phyloP scores from a whole-genome alignment of 2,329 filamentous ascomycete species.

The Dichotomopilus funicola region DNA sequence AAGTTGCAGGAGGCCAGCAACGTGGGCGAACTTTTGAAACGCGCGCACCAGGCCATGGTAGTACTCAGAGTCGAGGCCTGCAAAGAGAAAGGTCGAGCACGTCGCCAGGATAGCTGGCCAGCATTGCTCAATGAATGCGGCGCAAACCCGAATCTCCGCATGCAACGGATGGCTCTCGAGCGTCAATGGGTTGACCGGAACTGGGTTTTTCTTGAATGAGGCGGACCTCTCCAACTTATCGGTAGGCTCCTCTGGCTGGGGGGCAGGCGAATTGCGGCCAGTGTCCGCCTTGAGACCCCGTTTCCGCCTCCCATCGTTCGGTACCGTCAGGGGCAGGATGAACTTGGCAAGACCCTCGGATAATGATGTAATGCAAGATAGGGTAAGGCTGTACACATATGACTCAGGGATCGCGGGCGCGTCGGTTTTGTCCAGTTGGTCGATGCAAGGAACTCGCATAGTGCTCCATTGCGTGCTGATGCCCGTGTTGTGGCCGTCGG shows the following conservation, averaged over 20 bases:
- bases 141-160: conserved; percentile 67
- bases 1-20: conserved; percentile 80
- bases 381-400: conserved; percentile 82
- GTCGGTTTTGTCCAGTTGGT: conserved; percentile 89
- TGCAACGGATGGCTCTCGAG: conserved; percentile 67
- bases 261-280: conserved; percentile 38
- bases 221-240: conserved; percentile 50
- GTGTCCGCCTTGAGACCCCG: conserved; percentile 39
- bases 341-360: conserved; percentile 92
- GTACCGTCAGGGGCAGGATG: conserved; percentile 82
- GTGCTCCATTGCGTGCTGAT: conserved; percentile 91
- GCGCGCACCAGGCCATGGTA: conserved; percentile 88
- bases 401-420: conserved; percentile 80
- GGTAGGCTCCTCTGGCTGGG: conserved; percentile 32
- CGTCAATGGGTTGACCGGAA: conserved; percentile 77
- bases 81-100: conserved; percentile 91
- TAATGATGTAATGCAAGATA: conserved; percentile 82
- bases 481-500: conserved; percentile 62
- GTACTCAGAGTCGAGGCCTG: conserved; percentile 84
- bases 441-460: conserved; percentile 79
- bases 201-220: conserved; percentile 67
- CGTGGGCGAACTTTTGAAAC: conserved; percentile 92
- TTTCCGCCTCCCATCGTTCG: conserved; percentile 57
- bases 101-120: conserved; percentile 95
- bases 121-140: conserved; percentile 78